phyloP scores from a whole-genome alignment of 2,329 filamentous ascomycete genomes.

The Alternaria gansuensis region DNA sequence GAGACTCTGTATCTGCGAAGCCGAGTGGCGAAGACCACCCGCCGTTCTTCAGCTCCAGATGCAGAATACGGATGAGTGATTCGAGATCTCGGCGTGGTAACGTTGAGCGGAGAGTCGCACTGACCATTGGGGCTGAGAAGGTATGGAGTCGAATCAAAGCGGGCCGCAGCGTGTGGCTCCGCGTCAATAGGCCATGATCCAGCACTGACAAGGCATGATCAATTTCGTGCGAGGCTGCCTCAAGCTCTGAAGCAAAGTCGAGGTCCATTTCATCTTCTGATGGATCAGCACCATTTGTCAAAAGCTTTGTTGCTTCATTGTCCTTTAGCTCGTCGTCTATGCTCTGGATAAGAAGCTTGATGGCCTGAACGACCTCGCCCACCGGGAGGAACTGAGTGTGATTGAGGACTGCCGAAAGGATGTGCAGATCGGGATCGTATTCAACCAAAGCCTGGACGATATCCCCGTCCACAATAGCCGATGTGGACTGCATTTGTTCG shows the following conservation, averaged over 20 bases:
- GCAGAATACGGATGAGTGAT: conserved; percentile 75
- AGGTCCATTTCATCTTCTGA: conserved; percentile 45
- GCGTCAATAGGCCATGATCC: conserved; percentile 68
- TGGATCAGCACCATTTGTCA: conserved; percentile 43
- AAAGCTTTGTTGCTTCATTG: conserved; percentile 52
- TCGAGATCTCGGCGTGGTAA: conserved; percentile 74
- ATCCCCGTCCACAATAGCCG: conserved; percentile 66
- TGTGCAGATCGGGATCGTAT: conserved; percentile 72
- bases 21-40: conserved; percentile 79
- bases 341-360: conserved; percentile 73
- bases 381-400: conserved; percentile 70
- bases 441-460: conserved; percentile 69
- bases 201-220: conserved; percentile 73
- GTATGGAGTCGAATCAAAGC: conserved; percentile 75
- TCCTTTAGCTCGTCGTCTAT: conserved; percentile 61
- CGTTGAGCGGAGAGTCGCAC: conserved; percentile 69
- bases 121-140: conserved; percentile 68
- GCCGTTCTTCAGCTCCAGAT: conserved; percentile 76
- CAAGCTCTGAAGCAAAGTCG: conserved; percentile 52
- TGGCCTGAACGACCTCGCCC: conserved; percentile 71
- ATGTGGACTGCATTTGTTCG: conserved; percentile 56
- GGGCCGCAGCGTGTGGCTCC: conserved; percentile 70
- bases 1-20: conserved; percentile 61
- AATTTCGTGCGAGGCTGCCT: conserved; percentile 63
- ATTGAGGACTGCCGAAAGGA: conserved; percentile 72